Evolutionary conservation across 2,329 filamentous ascomycete genomes (phyloP).

Genomic region (Colletotrichum aenigma): DNA sequence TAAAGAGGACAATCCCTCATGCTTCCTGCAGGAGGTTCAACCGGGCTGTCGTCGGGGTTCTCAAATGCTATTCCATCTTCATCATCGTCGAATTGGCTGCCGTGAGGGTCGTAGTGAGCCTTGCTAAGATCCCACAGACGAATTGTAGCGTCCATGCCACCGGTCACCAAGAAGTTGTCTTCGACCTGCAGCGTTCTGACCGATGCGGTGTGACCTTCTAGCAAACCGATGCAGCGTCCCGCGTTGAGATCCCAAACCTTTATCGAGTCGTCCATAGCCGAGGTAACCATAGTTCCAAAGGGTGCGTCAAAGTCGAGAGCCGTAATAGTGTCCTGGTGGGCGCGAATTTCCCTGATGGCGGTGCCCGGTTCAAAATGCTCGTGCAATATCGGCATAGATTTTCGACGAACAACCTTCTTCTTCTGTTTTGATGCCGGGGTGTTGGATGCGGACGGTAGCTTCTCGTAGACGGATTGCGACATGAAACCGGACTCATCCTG

Average conservation of each 20-base stretch:
- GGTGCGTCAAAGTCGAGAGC: slow-evolving; percentile 96
- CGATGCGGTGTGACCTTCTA: slow-evolving; percentile 94
- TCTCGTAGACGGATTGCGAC: slow-evolving; percentile 97
- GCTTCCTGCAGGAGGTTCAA: slow-evolving; percentile 76
- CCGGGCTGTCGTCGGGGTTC: slow-evolving; percentile 68
- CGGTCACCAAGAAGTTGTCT: slow-evolving; percentile 93
- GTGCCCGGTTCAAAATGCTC: slow-evolving; percentile 93
- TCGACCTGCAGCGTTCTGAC: slow-evolving; percentile 92
- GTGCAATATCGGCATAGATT: slow-evolving; percentile 93
- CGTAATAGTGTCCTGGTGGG: slow-evolving; percentile 87
- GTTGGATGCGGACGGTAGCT: slow-evolving; percentile 67
- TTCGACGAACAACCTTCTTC: slow-evolving; percentile 66
- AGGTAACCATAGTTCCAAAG: slow-evolving; percentile 92
- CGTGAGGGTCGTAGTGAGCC: slow-evolving; percentile 79
- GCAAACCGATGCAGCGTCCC: slow-evolving; percentile 85
- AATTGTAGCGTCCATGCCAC: slow-evolving; percentile 93
- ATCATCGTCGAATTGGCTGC: slow-evolving; percentile 60
- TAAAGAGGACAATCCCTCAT: slow-evolving; percentile 92
- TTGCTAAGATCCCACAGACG: slow-evolving; percentile 93
- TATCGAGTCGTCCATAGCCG: slow-evolving; percentile 90
- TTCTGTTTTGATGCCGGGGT: slow-evolving; percentile 56
- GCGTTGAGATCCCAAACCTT: slow-evolving; percentile 96
- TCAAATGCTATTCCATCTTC: slow-evolving; percentile 76
- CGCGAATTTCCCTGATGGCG: slow-evolving; percentile 84
- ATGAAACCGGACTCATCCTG: slow-evolving; percentile 72